These are phyloP conservation scores for Ilyonectria mors-panacis DNA, from an alignment of 2,329 filamentous ascomycete genomes.

Conservation along the genomic window DNA sequence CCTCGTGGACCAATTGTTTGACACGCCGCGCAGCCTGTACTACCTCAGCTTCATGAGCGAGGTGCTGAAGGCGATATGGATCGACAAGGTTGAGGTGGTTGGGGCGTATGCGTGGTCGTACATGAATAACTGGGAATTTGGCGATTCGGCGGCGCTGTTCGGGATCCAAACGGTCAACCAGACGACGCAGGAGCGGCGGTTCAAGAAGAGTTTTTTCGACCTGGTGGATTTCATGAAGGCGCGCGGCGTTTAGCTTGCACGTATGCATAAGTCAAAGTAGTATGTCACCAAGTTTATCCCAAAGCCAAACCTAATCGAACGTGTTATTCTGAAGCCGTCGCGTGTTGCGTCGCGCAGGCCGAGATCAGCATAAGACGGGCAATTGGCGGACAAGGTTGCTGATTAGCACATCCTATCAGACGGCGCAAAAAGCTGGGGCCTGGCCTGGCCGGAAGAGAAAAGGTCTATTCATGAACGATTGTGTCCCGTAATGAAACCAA, in stretches of 20 bases:
- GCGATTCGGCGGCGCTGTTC: slow-evolving; percentile 61
- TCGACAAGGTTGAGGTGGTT: slow-evolving; percentile 69
- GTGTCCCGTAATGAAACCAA: neutral
- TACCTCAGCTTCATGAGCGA: slow-evolving; percentile 69
- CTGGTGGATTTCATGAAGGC: slow-evolving; percentile 66
- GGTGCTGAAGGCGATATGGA: slow-evolving; percentile 68
- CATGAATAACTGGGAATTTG: slow-evolving; percentile 71
- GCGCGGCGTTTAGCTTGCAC: slow-evolving; percentile 40
- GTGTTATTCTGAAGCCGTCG: neutral
- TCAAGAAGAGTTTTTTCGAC: slow-evolving; percentile 73
- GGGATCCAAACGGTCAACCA: slow-evolving; percentile 71
- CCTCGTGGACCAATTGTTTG: slow-evolving; percentile 66
- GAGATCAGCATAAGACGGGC: neutral
- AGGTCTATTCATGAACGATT: neutral
- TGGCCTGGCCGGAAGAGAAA: neutral
- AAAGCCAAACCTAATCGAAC: neutral
- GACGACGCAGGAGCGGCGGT: slow-evolving; percentile 64
- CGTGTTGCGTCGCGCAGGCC: neutral
- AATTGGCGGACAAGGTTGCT: neutral
- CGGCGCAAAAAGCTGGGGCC: neutral
- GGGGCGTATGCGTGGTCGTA: slow-evolving; percentile 69
- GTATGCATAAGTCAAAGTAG: neutral
- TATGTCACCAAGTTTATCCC: neutral
- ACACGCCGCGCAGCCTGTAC: slow-evolving; percentile 68
- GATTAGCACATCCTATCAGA: neutral